Conservation (phyloP, 1,284 basidiomycete genomes). For the Malassezia arunalokei region DNA sequence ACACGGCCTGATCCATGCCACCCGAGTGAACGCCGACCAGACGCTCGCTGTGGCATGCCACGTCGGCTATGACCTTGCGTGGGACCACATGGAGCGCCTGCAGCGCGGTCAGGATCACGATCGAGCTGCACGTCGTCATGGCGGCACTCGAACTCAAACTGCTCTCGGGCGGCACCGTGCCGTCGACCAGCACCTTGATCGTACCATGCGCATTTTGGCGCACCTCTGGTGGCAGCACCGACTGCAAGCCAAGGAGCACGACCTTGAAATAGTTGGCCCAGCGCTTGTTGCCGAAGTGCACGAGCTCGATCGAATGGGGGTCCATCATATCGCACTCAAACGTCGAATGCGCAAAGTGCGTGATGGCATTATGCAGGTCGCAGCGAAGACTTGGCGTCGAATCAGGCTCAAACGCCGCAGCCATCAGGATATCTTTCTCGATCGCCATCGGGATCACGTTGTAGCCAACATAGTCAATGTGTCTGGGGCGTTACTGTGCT, state of each 20-base stretch:
- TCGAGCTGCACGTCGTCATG: constrained; percentile 38
- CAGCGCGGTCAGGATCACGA: constrained; percentile 40
- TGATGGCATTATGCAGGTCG: constrained; percentile 28
- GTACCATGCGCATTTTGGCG: not conserved
- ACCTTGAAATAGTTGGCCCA: constrained; percentile 47
- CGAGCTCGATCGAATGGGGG: constrained; percentile 19
- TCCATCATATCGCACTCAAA: constrained; percentile 24
- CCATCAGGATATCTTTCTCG: constrained; percentile 45
- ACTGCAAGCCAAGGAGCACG: constrained; percentile 37
- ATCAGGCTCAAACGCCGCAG: constrained; percentile 19
- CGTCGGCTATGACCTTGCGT: constrained; percentile 36
- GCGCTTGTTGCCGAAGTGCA: constrained; percentile 27
- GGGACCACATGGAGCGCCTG: constrained; percentile 25
- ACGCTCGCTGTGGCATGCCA: constrained; percentile 36
- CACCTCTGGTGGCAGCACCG: constrained; percentile 23
- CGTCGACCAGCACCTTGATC: constrained; percentile 37
- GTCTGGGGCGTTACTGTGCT: constrained; percentile 8
- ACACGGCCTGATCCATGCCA: constrained; percentile 43
- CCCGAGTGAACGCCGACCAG: constrained; percentile 44
- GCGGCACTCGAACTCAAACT: constrained; percentile 36
- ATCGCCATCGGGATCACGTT: constrained; percentile 41
- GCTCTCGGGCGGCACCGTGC: constrained; percentile 39
- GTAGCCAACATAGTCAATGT: constrained; percentile 42
- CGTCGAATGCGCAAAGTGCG: constrained; percentile 19
- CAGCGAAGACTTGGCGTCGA: constrained; percentile 8